Evolutionary conservation across 1,284 basidiomycete species (phyloP), one percentile per base, ranked within the genome.

Genomic region (Marasmius fiardii): DNA sequence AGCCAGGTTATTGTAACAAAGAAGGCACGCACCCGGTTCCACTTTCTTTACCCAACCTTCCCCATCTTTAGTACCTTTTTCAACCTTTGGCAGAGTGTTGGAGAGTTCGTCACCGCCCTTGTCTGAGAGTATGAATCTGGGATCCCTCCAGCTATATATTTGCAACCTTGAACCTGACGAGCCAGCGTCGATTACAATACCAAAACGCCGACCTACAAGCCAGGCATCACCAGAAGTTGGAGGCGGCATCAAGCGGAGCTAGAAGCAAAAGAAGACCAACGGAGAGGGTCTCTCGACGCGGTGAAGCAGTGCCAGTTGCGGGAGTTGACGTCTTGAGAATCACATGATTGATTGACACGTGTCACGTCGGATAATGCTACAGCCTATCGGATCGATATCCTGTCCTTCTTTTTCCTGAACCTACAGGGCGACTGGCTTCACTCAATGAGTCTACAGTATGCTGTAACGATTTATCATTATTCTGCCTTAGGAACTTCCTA

Each of bases 161-260:
- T 97, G 95, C 48, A 98, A 79, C 50, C 97, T 81, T 5, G 95
- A 98, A 35, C 96, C 96, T 11, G 95, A 98, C 67, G 94, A 97
- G 61, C 96, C 96, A 65, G 96, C 96, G 77, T 99, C 96, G 69
- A 99, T 91, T 56, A 99, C 93, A 59, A 99, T 86, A 51, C 94
- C 95, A 74, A 96, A 99, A 64, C 89, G 88, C 61, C 92, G 88
- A 54, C 86, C 84, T 56, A 80, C 72, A 54, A 90, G 79, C 90
- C 90, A 92, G 61, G 83, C 68, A 66, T 90, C 82, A 62, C 76
- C 77, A 50, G 75, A 78, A 56, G 79, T 83, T 58, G 88, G 86
- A 56, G 90, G 87, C 51, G 89, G 86, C 90, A 92, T 92, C 28
- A 10, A 31, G 24, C 28, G 10, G 12, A 33, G 33, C 12, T 31